Evolutionary conservation across 2,329 filamentous ascomycete genomes (phyloP), one percentile per base, ranked within the genome.

Genomic region (Dichotomopilus funicola): DNA sequence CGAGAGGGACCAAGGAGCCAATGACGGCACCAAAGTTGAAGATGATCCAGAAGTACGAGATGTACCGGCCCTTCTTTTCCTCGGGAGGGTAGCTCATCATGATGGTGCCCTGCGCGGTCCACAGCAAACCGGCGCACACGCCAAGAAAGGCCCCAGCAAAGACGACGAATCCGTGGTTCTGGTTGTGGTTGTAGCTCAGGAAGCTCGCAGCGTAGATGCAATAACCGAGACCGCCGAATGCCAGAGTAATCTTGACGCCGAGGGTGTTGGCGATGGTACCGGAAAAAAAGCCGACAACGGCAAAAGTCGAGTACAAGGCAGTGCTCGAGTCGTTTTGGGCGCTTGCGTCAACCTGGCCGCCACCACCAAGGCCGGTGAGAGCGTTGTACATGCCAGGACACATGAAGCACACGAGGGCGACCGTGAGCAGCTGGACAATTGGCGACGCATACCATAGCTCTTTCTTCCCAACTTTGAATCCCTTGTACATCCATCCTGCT

Each of bases 21-120:
- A 96, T 89, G 59, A 96, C 91, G 65, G 85, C 91, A 64, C 91
- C 91, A 57, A 91, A 72, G 72, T 96, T 96, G 79, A 96, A 96
- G 66, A 96, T 95, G 70, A 91, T 85, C 91, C 91, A 96, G 74
- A 96, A 96, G 75, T 84, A 85, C 58, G 88, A 88, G 69, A 96
- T 95, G 70, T 91, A 96, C 57, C 86, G 85, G 45, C 91, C 91
- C 77, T 96, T 96, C 61, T 83, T 81, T 37, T 82, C 71, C 72
- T 96, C 91, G 19, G 81, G 77, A 1, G 91, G 91, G 70, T 96
- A 96, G 42, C 88, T 85, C 83, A 95, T 92, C 86, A 92, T 91
- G 66, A 92, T 89, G 57, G 87, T 85, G 57, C 89, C 88, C 72
- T 92, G 88, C 1, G 87, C 89, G 37, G 86, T 86, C 89, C 89